Evolutionary conservation across 495 filamentous ascomycete species (phyloP).

Genomic region (Hypoxylon trugodes): DNA sequence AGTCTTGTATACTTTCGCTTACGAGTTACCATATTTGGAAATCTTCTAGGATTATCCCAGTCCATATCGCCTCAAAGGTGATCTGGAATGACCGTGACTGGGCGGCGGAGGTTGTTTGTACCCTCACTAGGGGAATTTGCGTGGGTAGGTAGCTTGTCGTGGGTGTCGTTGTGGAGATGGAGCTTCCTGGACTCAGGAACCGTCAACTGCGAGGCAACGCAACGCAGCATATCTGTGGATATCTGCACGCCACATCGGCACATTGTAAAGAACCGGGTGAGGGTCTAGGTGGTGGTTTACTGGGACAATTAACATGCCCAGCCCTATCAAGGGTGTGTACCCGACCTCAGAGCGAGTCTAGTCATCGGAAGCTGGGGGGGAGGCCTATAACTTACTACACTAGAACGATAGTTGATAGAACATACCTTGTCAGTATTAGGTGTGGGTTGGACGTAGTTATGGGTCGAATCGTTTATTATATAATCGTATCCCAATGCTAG

Average conservation of each 20-base stretch:
- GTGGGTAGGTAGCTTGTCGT: slow-evolving; percentile 8
- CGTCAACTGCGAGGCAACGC: slow-evolving; percentile 13
- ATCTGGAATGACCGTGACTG: slow-evolving; percentile 11
- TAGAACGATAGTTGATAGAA: too few species aligned
- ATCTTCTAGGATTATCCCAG: slow-evolving; percentile 25
- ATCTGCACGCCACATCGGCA: slow-evolving; percentile 37
- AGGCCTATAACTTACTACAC: slow-evolving; percentile 34
- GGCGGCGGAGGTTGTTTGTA: slow-evolving; percentile 1
- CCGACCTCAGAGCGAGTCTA: slow-evolving; percentile 16
- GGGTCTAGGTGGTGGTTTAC: slow-evolving; percentile 35
- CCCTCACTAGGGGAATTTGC: slow-evolving; percentile 6
- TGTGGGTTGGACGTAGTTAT: not conserved
- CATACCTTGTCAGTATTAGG: too few species aligned
- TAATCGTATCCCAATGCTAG: not conserved
- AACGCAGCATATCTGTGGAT: slow-evolving; percentile 26
- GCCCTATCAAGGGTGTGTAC: slow-evolving; percentile 24
- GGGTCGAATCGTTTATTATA: not conserved
- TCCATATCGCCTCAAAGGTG: slow-evolving; percentile 30
- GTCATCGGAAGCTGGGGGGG: slow-evolving; percentile 7
- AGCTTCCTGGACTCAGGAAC: slow-evolving; percentile 36
- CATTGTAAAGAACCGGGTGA: slow-evolving; percentile 40
- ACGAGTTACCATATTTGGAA: slow-evolving; percentile 28
- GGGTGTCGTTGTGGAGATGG: slow-evolving; percentile 21
- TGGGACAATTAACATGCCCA: slow-evolving; percentile 33
- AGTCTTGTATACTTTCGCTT: slow-evolving; percentile 27